Base-by-base conservation (phyloP, 306 rosid genomes). In the Prunus mume region DNA sequence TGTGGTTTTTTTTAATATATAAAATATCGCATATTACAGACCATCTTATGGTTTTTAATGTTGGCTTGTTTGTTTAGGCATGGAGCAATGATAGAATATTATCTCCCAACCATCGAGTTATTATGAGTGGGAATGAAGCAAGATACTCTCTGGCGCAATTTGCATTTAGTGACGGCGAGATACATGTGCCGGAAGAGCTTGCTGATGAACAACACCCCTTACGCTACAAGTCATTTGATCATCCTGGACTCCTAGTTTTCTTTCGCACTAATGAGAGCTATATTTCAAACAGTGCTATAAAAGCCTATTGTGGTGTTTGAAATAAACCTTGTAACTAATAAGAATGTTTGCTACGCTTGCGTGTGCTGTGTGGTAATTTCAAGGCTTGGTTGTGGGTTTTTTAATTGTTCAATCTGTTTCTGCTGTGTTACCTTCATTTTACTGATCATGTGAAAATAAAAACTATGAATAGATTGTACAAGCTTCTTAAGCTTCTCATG, bases 81-180 rank as follows among this genome's bases (percentile, higher is more conserved):
- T 93, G 98, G 98, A 93, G 96, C 88, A 93, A 93, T 52, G 92
- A 86, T 20, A 87, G 94, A 79, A 82, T 93, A 77, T 70, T 74
- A 12, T 84, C 98, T 20, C 93, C 96, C 1, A 81, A 25, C 18
- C 98, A 93, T 69, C 86, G 83, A 82, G 93, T 93, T 14, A 46
- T 82, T 78, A 87, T 86, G 86, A 86, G 38, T 20, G 91, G 87
- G 72, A 84, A 78, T 7, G 91, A 90, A 78, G 87, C 72, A 38
- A 86, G 96, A 77, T 90, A 89, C 70, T 87, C 98, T 2, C 79
- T 93, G 46, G 98, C 80, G 1, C 67, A 86, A 43, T 93, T 93
- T 81, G 83, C 89, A 56, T 93, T 89, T 69, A 75, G 80, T 67
- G 80, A 28, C 55, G 98, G 98, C 71, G 83, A 68, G 11, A 77